Evolutionary conservation across 106 monocot genomes (phyloP), one percentile per base, ranked within the genome.

Genomic region (Allium fistulosum): DNA sequence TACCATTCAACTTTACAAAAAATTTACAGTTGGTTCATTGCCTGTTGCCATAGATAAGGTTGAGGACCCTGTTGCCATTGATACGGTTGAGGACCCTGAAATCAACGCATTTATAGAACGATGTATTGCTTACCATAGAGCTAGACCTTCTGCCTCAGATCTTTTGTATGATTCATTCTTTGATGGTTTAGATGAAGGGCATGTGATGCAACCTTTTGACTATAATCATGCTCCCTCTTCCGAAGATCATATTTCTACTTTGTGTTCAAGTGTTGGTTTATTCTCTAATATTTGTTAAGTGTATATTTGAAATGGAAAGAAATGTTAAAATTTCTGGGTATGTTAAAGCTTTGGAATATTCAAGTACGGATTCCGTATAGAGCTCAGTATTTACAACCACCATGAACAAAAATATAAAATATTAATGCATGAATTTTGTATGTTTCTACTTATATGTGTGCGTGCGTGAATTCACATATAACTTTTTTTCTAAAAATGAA

Each of bases 81-180:
- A n/a, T 56, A 81, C 72, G 58, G 81, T 94, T 58, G 49, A 55
- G 18, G 83, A 94, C 64, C 78, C 78, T 0, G 87, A 90, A 28
- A 76, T 90, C 10, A 69, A 26, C 59, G 72, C 59, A 37, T 94
- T 94, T 76, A 90, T 94, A 48, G 76, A 94, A 69, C 81, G 78
- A 18, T 94, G 90, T 75, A 59, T 94, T 9, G 90, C 73, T 46
- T 53, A 26, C 17, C 82, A 80, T 1, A 47, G 80, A 37, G 71
- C 68, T 22, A 22, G 1, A 46, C 90, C 94, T 10, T 80, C 94
- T 9, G 87, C 87, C 15, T 45, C 87, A 8, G 87, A 94, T 68
- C 78, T 94, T 58, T 83, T 94, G 49, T 50, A 28, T 0, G 94
- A 90, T 64, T 81, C 90, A 4, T 94, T 94, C 87, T 94, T 90